Base-by-base conservation (phyloP, 305 asterid genomes). In the Fraxinus latifolia region DNA sequence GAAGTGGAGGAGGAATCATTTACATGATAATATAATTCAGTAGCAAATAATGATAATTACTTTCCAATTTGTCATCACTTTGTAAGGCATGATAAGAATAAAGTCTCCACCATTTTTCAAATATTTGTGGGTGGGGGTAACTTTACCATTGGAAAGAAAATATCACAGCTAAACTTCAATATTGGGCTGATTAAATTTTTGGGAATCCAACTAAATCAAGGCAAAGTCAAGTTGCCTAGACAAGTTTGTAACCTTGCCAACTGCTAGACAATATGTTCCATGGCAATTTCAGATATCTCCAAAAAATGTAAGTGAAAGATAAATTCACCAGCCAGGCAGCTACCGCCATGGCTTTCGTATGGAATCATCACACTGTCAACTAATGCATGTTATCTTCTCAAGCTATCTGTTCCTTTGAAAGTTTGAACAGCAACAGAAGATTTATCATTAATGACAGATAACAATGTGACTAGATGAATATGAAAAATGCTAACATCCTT, bases 51-150 rank as follows among this genome's bases (percentile, higher is more conserved):
- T 73, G 79, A 85, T 82, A 82, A 83, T 83, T 84, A 79, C 86
- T 87, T 87, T 85, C 90, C 84, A 83, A 84, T 87, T 82, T 87
- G 89, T 84, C 89, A 82, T 84, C 85, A 68, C 89, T 85, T 87
- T 87, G 85, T 2, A 42, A 11, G 53, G 53, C 53, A 42, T 42
- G 53, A 42, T 2, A 42, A 42, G 53, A 42, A 42, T 42, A 42
- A 42, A 42, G 53, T 42, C 15, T 3, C 5, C 29, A 2, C 53
- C 53, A 42, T 11, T 42, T 14, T 42, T 42, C 53, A 47, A 47
- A 47, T 47, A 47, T 47, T 47, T 47, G 58, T 47, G 58, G 58
- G 58, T 47, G 19, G 1, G 58, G 2, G 58, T 47, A 14, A 12
- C 58, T 14, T 47, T 11, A 42, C 50, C 50, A 42, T 42, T 42